Conservation (phyloP, 2,329 filamentous ascomycete species). For the Orbilia ellipsospora region DNA sequence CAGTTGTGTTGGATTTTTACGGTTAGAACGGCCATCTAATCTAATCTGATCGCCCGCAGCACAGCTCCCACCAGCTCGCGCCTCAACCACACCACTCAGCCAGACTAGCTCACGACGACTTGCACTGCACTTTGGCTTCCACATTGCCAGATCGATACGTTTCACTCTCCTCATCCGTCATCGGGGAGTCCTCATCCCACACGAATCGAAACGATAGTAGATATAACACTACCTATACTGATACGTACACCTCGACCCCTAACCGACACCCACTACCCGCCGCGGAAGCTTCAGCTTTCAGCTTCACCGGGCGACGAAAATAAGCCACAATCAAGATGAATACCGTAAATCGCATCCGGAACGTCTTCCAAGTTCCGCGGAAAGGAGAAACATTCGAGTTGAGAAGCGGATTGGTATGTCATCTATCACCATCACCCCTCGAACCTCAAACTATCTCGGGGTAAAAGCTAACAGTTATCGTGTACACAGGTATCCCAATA, state of each 20-base stretch:
- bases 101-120: not conserved
- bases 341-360: constrained; percentile 96
- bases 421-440: not conserved
- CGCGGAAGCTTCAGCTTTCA: constrained; percentile 44
- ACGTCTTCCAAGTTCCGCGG: constrained; percentile 84
- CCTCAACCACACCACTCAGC: constrained; percentile 1
- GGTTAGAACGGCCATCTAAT: constrained; percentile 40
- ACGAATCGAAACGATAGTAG: not conserved
- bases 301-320: constrained; percentile 57
- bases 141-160: constrained; percentile 4
- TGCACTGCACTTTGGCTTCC: constrained; percentile 19
- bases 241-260: constrained; percentile 27
- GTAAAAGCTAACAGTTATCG: constrained; percentile 59
- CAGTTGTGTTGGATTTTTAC: constrained; percentile 34
- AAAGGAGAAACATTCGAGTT: constrained; percentile 99
- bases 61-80: constrained; percentile 30
- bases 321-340: constrained; percentile 67
- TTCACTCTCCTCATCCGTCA: constrained; percentile 42
- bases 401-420: constrained; percentile 80
- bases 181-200: constrained; percentile 12
- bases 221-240: not conserved
- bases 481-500: constrained; percentile 79
- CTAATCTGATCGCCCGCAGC: constrained; percentile 45
- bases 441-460: constrained; percentile 59
- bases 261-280: constrained; percentile 28